Evolutionary conservation across 2,329 filamentous ascomycete species (phyloP).

Genomic region (Colletotrichum tropicale): DNA sequence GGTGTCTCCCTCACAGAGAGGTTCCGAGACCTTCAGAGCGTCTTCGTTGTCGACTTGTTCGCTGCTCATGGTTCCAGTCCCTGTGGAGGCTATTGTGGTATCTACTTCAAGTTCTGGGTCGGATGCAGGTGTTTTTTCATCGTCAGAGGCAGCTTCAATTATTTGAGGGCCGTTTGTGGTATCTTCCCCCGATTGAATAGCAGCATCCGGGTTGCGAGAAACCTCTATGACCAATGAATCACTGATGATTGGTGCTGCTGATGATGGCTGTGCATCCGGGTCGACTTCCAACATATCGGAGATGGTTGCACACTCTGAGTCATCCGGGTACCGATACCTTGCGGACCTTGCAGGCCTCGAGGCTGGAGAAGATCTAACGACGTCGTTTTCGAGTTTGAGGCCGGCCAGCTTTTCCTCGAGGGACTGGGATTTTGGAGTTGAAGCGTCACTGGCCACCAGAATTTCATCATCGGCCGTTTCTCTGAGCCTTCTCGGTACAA

Average conservation of each 20-base stretch:
- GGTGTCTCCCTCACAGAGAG: slow-evolving; percentile 82
- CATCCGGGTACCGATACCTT: slow-evolving; percentile 19
- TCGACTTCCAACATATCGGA: slow-evolving; percentile 14
- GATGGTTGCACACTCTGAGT: not conserved
- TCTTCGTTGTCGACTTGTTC: not conserved
- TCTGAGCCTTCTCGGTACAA: slow-evolving; percentile 5
- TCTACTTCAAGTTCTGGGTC: not conserved
- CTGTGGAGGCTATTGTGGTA: not conserved
- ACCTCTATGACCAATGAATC: not conserved
- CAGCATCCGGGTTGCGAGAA: not conserved
- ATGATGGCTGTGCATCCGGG: slow-evolving; percentile 1
- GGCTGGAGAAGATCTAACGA: not conserved
- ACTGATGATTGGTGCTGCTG: not conserved
- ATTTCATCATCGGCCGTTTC: not conserved
- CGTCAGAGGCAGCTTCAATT: not conserved
- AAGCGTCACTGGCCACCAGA: slow-evolving; percentile 17
- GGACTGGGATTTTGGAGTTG: slow-evolving; percentile 2
- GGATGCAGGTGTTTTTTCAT: not conserved
- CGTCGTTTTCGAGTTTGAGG: not conserved
- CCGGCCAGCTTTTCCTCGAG: slow-evolving; percentile 6
- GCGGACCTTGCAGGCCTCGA: not conserved
- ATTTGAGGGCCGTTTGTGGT: not conserved
- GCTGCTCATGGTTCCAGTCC: not conserved
- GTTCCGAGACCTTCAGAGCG: not conserved
- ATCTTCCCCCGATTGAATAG: not conserved